A percentile compares a stretch with the other conserved stretches of the same genome.
These are phyloP conservation scores for Musa itinerans DNA, from an alignment of 176 grass and related monocot species.

Conservation along the genomic window DNA sequence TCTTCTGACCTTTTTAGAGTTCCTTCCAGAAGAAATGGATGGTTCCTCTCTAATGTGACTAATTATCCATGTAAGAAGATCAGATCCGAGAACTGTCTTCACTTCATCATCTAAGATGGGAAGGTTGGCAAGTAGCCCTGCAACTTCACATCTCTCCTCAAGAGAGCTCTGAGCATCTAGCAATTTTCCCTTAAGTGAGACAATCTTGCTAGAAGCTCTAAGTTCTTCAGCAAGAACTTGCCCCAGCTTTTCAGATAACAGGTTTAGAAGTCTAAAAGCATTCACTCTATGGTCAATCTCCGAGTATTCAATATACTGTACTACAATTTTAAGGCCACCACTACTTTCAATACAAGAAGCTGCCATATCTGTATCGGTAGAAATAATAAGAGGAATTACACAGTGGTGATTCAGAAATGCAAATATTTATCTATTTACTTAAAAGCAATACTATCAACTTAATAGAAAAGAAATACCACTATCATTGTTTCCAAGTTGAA, in stretches of 20 bases:
- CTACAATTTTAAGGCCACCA: background rate
- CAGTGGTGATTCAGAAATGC: background rate
- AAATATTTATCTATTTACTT: background rate
- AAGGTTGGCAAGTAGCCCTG: constrained; percentile 17
- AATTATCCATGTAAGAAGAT: constrained; percentile 12
- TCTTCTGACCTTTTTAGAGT: background rate
- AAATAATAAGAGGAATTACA: background rate
- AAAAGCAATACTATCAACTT: constrained; percentile 1
- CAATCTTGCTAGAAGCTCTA: constrained; percentile 4
- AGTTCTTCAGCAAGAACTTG: constrained; percentile 4
- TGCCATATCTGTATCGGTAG: background rate
- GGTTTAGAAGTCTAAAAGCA: constrained; percentile 13
- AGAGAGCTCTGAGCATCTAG: background rate
- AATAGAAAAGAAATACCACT: background rate
- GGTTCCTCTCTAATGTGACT: constrained; percentile 1
- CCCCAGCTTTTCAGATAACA: constrained; percentile 7
- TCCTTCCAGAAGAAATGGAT: constrained; percentile 1
- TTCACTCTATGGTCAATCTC: constrained; percentile 5
- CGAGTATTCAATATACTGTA: constrained; percentile 7
- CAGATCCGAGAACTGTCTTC: constrained; percentile 9
- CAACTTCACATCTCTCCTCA: constrained; percentile 15
- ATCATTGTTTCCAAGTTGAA: no score
- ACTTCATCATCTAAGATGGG: constrained; percentile 9
- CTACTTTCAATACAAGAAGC: background rate
- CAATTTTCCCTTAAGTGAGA: constrained; percentile 2